A percentile compares a stretch with the other conserved stretches of the same genome.
phyloP scores from a whole-genome alignment of 2,329 filamentous ascomycete genomes.

The Phialophora tarda region DNA sequence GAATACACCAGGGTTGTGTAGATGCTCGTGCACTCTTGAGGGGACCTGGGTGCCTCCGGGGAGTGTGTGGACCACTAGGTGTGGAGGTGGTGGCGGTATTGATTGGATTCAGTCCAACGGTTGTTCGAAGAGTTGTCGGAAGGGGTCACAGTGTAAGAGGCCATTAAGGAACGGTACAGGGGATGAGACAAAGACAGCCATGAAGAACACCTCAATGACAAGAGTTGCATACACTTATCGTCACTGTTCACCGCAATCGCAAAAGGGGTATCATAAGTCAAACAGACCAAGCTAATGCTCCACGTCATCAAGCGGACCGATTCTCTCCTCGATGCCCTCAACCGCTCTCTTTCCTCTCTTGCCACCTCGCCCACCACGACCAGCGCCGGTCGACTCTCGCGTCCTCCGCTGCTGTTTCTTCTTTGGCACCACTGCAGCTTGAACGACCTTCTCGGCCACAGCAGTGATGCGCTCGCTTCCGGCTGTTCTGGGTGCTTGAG shows the following conservation, averaged over 20 bases:
- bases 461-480: constrained; percentile 22
- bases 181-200: background rate
- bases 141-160: background rate
- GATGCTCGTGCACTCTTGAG: too few relatives aligned
- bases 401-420: constrained; percentile 28
- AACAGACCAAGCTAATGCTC: constrained; percentile 9
- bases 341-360: constrained; percentile 32
- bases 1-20: too few relatives aligned
- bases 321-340: constrained; percentile 36
- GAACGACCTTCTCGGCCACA: constrained; percentile 25
- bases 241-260: background rate
- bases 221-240: background rate
- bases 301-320: constrained; percentile 35
- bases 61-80: background rate
- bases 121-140: background rate
- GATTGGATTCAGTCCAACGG: background rate
- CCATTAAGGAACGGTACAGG: background rate
- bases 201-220: background rate
- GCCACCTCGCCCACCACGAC: constrained; percentile 25
- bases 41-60: too few relatives aligned
- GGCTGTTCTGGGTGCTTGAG: constrained; percentile 1
- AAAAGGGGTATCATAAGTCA: constrained; percentile 2
- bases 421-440: constrained; percentile 19
- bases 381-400: constrained; percentile 20
- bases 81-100: background rate